A percentile compares a stretch with the other conserved stretches of the same genome.
Conservation (phyloP, 257 asterid species). For the Nicotiana sylvestris region DNA sequence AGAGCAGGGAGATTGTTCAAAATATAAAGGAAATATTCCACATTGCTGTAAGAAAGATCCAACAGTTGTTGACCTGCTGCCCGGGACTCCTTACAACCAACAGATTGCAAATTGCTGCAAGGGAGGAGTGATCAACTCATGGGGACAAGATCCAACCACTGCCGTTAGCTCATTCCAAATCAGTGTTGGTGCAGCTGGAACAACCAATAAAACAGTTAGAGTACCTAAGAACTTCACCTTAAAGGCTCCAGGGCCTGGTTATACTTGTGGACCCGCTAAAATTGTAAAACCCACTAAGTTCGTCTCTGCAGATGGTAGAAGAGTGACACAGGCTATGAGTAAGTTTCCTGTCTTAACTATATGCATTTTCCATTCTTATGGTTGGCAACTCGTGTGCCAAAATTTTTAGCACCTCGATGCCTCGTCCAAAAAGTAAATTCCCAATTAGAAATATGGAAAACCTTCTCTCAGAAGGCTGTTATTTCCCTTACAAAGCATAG, state of each 20-base stretch:
- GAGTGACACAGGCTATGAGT: constrained; percentile 88
- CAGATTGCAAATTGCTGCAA: constrained; percentile 85
- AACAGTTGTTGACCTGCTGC: constrained; percentile 66
- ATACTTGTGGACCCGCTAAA: constrained; percentile 82
- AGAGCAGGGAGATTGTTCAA: constrained; percentile 93
- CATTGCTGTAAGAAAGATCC: constrained; percentile 85
- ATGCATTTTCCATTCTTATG: not conserved
- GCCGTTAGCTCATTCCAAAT: constrained; percentile 73
- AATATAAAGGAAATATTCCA: constrained; percentile 55
- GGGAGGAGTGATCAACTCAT: constrained; percentile 77
- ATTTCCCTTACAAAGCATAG: not conserved
- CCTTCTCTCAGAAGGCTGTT: not conserved
- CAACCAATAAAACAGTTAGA: constrained; percentile 72
- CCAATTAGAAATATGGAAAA: not conserved
- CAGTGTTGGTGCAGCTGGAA: constrained; percentile 71
- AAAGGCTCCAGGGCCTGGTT: constrained; percentile 79
- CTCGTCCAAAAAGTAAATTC: not conserved
- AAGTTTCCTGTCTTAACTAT: constrained; percentile 24
- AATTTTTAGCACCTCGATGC: not conserved
- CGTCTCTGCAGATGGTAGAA: constrained; percentile 54
- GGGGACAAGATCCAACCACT: constrained; percentile 65
- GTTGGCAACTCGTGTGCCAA: not conserved
- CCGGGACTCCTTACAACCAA: constrained; percentile 78
- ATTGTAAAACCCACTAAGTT: constrained; percentile 62
- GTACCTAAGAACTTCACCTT: constrained; percentile 75